These are phyloP conservation scores for Elsinoe ampelina DNA, from an alignment of 2,329 filamentous ascomycete genomes.

Conservation along the genomic window DNA sequence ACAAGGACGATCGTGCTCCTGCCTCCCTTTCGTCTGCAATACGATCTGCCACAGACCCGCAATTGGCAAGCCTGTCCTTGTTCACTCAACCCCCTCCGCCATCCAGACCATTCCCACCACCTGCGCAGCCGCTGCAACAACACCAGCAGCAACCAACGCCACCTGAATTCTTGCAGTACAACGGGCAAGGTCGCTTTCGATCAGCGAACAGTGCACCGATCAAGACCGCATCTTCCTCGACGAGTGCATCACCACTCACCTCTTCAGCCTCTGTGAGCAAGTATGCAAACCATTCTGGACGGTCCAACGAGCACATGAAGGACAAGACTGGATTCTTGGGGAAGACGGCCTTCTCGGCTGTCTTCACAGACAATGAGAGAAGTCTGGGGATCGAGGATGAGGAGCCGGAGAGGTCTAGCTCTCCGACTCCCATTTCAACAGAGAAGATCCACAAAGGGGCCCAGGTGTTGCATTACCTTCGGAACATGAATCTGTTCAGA, in stretches of 20 bases:
- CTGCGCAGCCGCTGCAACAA: constrained; percentile 20
- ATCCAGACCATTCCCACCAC: neutral
- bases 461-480: constrained; percentile 25
- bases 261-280: neutral
- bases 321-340: constrained; percentile 26
- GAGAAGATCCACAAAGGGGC: constrained; percentile 27
- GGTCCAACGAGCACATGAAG: constrained; percentile 21
- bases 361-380: constrained; percentile 25
- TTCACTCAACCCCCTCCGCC: constrained; percentile 11
- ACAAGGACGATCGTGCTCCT: constrained; percentile 7
- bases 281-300: constrained; percentile 15
- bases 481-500: constrained; percentile 25
- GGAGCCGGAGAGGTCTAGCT: constrained; percentile 19
- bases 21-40: constrained; percentile 14
- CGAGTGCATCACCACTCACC: neutral
- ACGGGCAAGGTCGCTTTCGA: constrained; percentile 14
- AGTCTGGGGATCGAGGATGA: constrained; percentile 20
- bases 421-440: constrained; percentile 20
- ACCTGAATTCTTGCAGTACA: neutral
- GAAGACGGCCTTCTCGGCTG: constrained; percentile 25
- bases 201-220: neutral
- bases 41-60: constrained; percentile 12
- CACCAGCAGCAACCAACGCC: constrained; percentile 12
- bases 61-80: constrained; percentile 12
- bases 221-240: neutral